These are phyloP conservation scores for Kodamaea arcana DNA, from an alignment of 1,139 yeast genomes.

Conservation along the genomic window DNA sequence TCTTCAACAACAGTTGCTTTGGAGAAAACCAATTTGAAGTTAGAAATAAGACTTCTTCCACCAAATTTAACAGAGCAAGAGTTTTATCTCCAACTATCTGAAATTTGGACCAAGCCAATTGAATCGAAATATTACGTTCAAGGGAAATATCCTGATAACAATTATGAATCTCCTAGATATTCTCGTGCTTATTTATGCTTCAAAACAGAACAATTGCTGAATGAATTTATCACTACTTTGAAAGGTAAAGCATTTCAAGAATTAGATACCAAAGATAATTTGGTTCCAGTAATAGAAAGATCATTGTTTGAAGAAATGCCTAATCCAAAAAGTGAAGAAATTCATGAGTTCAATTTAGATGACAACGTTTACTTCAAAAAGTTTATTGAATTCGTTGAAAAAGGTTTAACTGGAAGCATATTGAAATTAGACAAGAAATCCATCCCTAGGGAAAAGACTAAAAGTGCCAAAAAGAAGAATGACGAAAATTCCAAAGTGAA, in stretches of 20 bases:
- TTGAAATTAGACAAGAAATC: constrained; percentile 7
- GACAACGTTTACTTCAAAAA: constrained; percentile 11
- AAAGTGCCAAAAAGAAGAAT: background rate
- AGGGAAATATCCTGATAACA: constrained; percentile 25
- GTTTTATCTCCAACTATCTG: constrained; percentile 18
- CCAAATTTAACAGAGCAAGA: constrained; percentile 25
- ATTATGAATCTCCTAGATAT: constrained; percentile 24
- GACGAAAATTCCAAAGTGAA: too few relatives aligned
- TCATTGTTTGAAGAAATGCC: constrained; percentile 25
- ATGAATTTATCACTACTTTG: constrained; percentile 14
- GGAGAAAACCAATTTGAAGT: constrained; percentile 1
- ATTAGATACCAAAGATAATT: constrained; percentile 18
- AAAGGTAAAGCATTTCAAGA: constrained; percentile 21
- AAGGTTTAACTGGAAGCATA: constrained; percentile 9
- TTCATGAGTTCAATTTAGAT: constrained; percentile 2
- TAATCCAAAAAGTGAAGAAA: background rate
- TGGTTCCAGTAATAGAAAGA: constrained; percentile 23
- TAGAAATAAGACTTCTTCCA: constrained; percentile 32
- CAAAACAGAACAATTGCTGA: constrained; percentile 11
- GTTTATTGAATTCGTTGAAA: constrained; percentile 11
- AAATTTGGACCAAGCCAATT: constrained; percentile 13
- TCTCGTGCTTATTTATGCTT: constrained; percentile 29
- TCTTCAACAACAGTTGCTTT: constrained; percentile 1
- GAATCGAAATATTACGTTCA: constrained; percentile 26
- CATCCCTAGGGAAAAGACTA: background rate